Percentiles rank a stretch among this genome's conserved stretches.
These are phyloP conservation scores for Raphanus hybrid DNA, from an alignment of 441 rosid genomes.

Conservation along the genomic window DNA sequence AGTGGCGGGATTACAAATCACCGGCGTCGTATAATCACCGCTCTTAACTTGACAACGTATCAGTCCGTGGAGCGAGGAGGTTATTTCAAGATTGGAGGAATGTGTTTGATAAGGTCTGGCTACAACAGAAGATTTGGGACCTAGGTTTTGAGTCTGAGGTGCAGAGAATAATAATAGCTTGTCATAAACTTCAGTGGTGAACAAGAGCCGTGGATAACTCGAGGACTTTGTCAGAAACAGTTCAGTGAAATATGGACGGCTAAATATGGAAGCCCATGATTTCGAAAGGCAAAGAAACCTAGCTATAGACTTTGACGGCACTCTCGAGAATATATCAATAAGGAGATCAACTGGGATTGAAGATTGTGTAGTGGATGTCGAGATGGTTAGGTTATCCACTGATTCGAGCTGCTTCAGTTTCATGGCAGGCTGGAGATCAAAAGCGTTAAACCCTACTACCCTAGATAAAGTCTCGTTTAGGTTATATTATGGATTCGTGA, in stretches of 20 bases:
- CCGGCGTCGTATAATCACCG: not conserved
- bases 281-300: not conserved
- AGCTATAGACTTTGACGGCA: not conserved
- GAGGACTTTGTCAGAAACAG: not conserved
- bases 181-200: not conserved
- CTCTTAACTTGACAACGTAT: too few species aligned
- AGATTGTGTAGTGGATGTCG: not conserved
- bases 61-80: too few species aligned
- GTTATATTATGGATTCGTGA: too few species aligned
- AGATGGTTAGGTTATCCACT: not conserved
- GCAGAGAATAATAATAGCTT: not conserved
- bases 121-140: not conserved
- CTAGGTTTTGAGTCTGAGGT: not conserved
- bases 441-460: too few species aligned
- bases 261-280: not conserved
- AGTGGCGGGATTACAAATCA: not conserved
- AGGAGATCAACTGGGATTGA: not conserved
- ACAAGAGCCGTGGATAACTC: not conserved
- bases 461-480: too few species aligned
- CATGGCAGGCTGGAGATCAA: too few species aligned
- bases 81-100: too few species aligned
- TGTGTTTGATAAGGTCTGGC: not conserved
- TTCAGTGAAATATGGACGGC: not conserved
- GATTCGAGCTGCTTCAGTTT: too few species aligned
- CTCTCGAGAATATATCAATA: not conserved